These are phyloP conservation scores for Penicillium pulvis DNA, from an alignment of 495 filamentous ascomycete genomes.

Conservation along the genomic window DNA sequence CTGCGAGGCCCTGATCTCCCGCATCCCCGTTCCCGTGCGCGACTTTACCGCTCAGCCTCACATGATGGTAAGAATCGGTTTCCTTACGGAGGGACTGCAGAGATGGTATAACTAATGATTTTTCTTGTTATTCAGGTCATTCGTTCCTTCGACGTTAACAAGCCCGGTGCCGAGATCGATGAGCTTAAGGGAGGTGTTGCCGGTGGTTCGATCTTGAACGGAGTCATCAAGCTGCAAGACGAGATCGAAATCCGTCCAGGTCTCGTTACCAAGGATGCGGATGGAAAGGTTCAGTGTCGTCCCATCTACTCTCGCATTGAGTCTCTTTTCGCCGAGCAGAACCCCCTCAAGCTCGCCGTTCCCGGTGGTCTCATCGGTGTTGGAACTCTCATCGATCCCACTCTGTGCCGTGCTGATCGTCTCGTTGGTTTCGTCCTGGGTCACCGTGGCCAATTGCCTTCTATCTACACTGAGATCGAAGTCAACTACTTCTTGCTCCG, in stretches of 20 bases:
- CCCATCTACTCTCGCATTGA: slow-evolving; percentile 96
- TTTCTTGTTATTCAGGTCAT: slow-evolving; percentile 47
- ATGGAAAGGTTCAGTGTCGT: slow-evolving; percentile 91
- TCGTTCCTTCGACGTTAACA: slow-evolving; percentile 98
- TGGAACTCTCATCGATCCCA: slow-evolving; percentile 94
- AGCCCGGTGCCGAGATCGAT: slow-evolving; percentile 99
- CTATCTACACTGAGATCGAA: slow-evolving; percentile 96
- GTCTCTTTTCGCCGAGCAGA: slow-evolving; percentile 94
- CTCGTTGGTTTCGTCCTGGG: slow-evolving; percentile 97
- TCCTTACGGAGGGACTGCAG: background rate
- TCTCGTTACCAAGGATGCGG: slow-evolving; percentile 90
- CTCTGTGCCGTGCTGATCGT: slow-evolving; percentile 92
- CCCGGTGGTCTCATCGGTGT: slow-evolving; percentile 97
- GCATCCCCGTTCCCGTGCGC: slow-evolving; percentile 86
- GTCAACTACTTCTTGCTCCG: slow-evolving; percentile 98
- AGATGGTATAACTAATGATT: background rate
- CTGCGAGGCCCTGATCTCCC: slow-evolving; percentile 89
- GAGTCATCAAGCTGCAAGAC: slow-evolving; percentile 92
- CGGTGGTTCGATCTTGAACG: slow-evolving; percentile 93
- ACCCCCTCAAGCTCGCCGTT: slow-evolving; percentile 96
- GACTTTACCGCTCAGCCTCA: slow-evolving; percentile 89
- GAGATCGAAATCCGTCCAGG: slow-evolving; percentile 98
- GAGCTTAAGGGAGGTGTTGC: slow-evolving; percentile 98
- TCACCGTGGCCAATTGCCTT: slow-evolving; percentile 84
- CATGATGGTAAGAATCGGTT: slow-evolving; percentile 71